Base-by-base conservation (phyloP, 2,329 filamentous ascomycete genomes). In the Hymenoscyphus fraxineus region DNA sequence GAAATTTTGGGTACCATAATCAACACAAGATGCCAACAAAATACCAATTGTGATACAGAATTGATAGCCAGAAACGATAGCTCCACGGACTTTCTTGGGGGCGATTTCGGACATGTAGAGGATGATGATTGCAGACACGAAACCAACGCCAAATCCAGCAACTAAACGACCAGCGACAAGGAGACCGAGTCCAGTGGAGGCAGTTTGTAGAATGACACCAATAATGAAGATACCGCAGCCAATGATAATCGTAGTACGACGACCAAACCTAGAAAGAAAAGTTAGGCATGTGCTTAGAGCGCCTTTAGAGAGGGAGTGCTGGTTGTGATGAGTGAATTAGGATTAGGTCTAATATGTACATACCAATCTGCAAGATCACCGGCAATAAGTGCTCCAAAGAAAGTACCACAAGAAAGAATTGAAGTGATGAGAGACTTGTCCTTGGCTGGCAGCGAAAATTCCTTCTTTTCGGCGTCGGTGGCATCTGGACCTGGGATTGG, bases 41-140 rank as follows among this genome's bases (percentile, higher is more conserved):
- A 95, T 80, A 78, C 91, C 91, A 68, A 93, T 83, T 66, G 90
- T 93, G 76, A 93, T 88, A 77, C 87, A 92, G 82, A 93, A 93
- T 76, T 93, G 90, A 80, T 93, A 93, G 4, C 89, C 89, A 1
- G 89, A 86, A n/a, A 94, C 91, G 60, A 93, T 83, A 63, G 90
- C 88, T 74, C 90, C 90, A 73, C 91, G 86, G 69, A 95, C 88
- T 77, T 90, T 91, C 77, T 83, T 85, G 65, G 89, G 88, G 68
- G 79, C 78, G 66, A 80, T 79, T 70, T 80, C 64, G 65, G 72
- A 65, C 90, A 94, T 94, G 85, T 94, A 93, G 66, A 92, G 81
- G 74, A 92, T 90, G 77, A 92, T 87, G 72, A 92, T 87, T 72
- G 90, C 89, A 9, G 89, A 92, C 70, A 91, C 89, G 75, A 92